Percentiles rank a stretch among this genome's conserved stretches.
Conservation (phyloP, 306 rosid species). For the Prinsepia uniflora region DNA sequence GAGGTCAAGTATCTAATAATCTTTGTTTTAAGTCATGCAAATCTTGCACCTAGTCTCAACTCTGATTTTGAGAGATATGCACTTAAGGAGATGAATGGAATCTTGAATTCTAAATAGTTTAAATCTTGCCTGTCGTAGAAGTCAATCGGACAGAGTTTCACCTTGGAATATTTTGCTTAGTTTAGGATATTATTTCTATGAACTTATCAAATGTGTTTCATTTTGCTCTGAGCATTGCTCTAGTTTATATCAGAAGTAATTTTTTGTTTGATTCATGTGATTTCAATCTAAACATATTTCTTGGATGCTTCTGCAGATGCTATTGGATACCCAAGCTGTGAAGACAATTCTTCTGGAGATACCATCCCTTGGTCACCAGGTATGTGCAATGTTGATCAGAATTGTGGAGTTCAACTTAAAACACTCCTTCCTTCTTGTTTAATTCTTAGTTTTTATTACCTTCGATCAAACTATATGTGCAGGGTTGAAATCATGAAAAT, state of each 20-base stretch:
- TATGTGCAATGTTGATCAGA: slow-evolving; percentile 24
- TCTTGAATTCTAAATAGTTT: slow-evolving; percentile 7
- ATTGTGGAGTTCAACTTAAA: not conserved
- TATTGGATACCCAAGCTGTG: slow-evolving; percentile 97
- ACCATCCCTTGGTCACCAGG: slow-evolving; percentile 99
- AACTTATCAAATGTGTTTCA: not conserved
- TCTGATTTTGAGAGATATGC: slow-evolving; percentile 11
- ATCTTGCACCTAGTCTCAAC: slow-evolving; percentile 13
- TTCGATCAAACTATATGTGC: not conserved
- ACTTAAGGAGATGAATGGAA: slow-evolving; percentile 4
- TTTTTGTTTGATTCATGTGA: slow-evolving; percentile 18
- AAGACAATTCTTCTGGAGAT: slow-evolving; percentile 94
- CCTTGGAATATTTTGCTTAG: not conserved
- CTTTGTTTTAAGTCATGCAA: not conserved
- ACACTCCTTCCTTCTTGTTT: not conserved
- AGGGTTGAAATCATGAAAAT: not conserved
- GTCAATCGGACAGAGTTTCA: not conserved
- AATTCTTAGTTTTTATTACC: not conserved
- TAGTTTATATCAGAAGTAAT: slow-evolving; percentile 10
- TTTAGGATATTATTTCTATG: not conserved
- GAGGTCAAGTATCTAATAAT: not conserved
- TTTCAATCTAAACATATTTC: slow-evolving; percentile 13
- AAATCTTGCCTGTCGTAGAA: not conserved
- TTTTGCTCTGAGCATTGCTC: not conserved
- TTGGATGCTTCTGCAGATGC: slow-evolving; percentile 67